Evolutionary conservation across 225 moss, liverwort and hornwort genomes (phyloP).

Genomic region (Sphagnum contortum): DNA sequence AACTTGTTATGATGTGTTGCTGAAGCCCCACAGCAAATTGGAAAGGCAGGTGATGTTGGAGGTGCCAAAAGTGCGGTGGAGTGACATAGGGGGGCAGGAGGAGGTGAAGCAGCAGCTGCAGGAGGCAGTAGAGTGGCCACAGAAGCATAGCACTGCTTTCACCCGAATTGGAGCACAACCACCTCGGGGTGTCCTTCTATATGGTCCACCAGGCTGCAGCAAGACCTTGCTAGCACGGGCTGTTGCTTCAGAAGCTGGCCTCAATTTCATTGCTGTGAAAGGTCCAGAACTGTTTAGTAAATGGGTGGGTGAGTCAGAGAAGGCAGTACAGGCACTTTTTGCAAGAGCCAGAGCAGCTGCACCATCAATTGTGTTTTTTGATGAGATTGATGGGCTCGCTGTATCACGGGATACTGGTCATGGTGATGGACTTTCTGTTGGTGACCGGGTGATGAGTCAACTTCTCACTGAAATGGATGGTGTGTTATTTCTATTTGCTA

Average conservation of each 20-base stretch:
- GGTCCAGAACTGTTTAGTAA: constrained; percentile 98
- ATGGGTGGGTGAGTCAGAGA: constrained; percentile 98
- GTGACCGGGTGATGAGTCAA: constrained; percentile 96
- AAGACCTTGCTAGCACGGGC: constrained; percentile 97
- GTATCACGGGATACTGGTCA: constrained; percentile 56
- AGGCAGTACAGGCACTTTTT: constrained; percentile 73
- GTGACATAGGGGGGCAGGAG: constrained; percentile 87
- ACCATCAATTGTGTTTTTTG: constrained; percentile 91
- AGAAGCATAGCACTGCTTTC: constrained; percentile 64
- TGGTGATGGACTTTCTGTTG: constrained; percentile 67
- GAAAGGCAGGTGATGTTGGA: constrained; percentile 75
- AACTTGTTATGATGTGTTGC: background rate
- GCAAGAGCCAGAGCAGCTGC: constrained; percentile 72
- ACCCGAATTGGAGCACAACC: constrained; percentile 67
- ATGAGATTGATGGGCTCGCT: constrained; percentile 94
- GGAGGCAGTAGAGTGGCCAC: constrained; percentile 96
- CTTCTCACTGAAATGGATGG: constrained; percentile 97
- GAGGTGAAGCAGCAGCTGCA: constrained; percentile 84
- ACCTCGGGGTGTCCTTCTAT: constrained; percentile 74
- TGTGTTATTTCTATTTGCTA: constrained; percentile 12
- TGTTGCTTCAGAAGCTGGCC: constrained; percentile 83
- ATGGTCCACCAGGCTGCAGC: constrained; percentile 96
- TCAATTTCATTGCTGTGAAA: constrained; percentile 88
- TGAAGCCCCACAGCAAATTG: background rate
- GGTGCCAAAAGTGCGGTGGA: constrained; percentile 89